Conservation (phyloP, 306 rosid genomes). For the Rosa lucieae region DNA sequence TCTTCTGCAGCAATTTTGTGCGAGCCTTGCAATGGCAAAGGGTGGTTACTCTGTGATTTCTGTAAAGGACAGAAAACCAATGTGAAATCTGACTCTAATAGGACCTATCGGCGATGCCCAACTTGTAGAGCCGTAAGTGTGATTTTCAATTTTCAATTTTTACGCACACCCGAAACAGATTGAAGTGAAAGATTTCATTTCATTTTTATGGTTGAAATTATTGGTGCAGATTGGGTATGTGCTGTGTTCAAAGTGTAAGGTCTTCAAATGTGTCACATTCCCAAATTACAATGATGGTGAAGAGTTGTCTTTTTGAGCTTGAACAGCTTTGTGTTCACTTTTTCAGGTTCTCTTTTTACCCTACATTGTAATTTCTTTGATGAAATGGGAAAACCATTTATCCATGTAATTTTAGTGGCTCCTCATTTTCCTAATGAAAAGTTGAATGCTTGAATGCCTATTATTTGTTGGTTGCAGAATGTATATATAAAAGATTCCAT, state of each 20-base stretch:
- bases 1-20: conserved; percentile 49
- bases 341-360: neutral
- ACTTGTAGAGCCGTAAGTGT: conserved; percentile 82
- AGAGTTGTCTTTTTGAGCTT: conserved; percentile 36
- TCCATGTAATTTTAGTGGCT: neutral
- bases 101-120: conserved; percentile 84
- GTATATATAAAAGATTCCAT: neutral
- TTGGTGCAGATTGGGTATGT: conserved; percentile 70
- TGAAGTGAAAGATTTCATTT: neutral
- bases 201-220: neutral
- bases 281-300: conserved; percentile 66
- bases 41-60: conserved; percentile 82
- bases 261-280: conserved; percentile 83
- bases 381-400: neutral
- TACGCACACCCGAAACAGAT: neutral
- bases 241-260: conserved; percentile 79
- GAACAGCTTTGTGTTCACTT: neutral
- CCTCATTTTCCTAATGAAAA: neutral
- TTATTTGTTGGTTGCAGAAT: neutral
- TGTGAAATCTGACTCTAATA: conserved; percentile 66
- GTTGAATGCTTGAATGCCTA: neutral
- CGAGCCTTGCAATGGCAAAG: conserved; percentile 73
- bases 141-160: neutral
- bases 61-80: conserved; percentile 83
- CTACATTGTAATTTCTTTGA: neutral